Conservation (phyloP, 305 asterid genomes). For the Fraxinus albicans region DNA sequence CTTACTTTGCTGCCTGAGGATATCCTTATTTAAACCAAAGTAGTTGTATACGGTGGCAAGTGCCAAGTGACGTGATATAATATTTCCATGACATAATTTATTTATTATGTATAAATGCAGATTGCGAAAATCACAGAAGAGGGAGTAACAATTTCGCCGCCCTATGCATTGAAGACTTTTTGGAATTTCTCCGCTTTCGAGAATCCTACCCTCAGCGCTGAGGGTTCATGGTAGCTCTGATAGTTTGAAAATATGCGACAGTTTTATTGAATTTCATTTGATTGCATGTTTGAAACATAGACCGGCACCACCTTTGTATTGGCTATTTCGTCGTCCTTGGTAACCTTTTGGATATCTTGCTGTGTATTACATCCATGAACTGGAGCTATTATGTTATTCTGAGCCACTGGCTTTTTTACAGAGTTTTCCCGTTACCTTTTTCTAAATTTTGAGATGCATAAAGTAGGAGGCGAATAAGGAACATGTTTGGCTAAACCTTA, state of each 20-base stretch:
- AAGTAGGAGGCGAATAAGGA: neutral
- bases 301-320: neutral
- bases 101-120: conserved; percentile 36
- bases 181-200: conserved; percentile 84
- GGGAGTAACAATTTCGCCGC: conserved; percentile 61
- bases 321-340: neutral
- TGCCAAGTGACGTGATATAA: neutral
- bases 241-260: neutral
- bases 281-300: neutral
- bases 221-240: conserved; percentile 76
- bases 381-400: neutral
- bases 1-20: neutral
- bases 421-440: neutral
- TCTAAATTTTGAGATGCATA: neutral
- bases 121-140: conserved; percentile 91
- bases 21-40: neutral
- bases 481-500: neutral
- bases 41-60: neutral
- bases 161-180: conserved; percentile 75
- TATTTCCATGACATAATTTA: neutral
- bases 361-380: neutral
- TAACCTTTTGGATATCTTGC: neutral
- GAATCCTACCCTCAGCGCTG: conserved; percentile 88
- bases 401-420: neutral
- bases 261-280: neutral